These are phyloP conservation scores for Wickerhamomyces sp. DNA, from an alignment of 1,139 yeast genomes.

Conservation along the genomic window DNA sequence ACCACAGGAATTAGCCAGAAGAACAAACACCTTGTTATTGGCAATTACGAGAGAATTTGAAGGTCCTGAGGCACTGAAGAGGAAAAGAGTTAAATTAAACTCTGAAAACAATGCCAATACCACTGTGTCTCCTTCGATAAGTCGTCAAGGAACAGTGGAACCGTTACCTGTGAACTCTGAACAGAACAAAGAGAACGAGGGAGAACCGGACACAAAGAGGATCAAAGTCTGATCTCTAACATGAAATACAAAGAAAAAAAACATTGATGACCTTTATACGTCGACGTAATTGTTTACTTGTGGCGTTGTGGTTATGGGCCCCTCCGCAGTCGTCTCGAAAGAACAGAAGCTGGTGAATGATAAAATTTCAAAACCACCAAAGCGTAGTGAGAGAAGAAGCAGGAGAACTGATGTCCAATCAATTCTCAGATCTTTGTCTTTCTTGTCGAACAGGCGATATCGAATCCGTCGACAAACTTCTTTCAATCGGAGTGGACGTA, in stretches of 20 bases:
- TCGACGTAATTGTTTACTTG: too few species aligned
- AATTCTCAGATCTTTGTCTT: conserved; percentile 38
- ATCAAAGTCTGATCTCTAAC: not conserved
- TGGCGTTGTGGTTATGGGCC: too few species aligned
- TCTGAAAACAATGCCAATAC: conserved; percentile 3
- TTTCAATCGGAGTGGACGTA: conserved; percentile 49
- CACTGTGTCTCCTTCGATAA: conserved; percentile 1
- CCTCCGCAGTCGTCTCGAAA: too few species aligned
- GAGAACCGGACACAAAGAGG: not conserved
- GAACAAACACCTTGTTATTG: conserved; percentile 72
- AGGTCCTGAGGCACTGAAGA: conserved; percentile 48
- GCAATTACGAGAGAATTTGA: conserved; percentile 80
- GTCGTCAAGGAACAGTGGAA: conserved; percentile 8
- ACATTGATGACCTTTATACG: too few species aligned
- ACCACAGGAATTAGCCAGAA: conserved; percentile 75
- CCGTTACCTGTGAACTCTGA: conserved; percentile 1
- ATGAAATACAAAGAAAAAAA: too few species aligned
- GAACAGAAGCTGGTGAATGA: too few species aligned
- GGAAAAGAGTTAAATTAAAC: conserved; percentile 24
- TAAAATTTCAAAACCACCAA: too few species aligned
- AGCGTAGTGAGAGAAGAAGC: too few species aligned
- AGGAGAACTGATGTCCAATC: conserved; percentile 1
- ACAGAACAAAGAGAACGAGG: not conserved
- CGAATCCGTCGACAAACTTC: conserved; percentile 54
- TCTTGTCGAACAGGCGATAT: conserved; percentile 70